Evolutionary conservation across 2,329 filamentous ascomycete species (phyloP), one percentile per base, ranked within the genome.

Genomic region (Penicillium crustosum): DNA sequence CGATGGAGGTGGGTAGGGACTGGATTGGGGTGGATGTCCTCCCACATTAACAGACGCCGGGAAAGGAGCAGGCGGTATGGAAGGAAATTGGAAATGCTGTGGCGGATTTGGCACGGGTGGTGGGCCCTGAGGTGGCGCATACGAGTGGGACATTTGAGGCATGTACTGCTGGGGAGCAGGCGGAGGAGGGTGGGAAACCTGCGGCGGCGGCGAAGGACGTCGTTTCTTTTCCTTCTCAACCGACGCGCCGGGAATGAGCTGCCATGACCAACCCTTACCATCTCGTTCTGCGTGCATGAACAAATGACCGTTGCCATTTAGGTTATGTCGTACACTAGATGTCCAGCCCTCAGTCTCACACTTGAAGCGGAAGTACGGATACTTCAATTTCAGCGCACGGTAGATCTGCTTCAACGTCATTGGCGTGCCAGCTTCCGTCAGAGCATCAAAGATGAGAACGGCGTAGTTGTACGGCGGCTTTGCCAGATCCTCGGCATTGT

Each of bases 361-460:
- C 66, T 84, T 85, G 76, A 84, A 87, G 66, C 78, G 78, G 66
- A 81, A 81, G 66, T 83, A 87, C 1, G 85, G 85, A 65, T 85
- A 87, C 61, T 84, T 84, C 64, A 83, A 77, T 69, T 86, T 84
- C 55, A 88, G 81, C 42, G 83, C 83, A 61, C 83, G 82, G 69
- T 88, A 88, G 44, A 88, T 88, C 66, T 87, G 84, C 66, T 87
- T 86, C 31, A 88, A 74, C 47, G 86, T 86, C 77, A 87, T 85
- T 57, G 82, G 80, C 21, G 76, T 81, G 29, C 77, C 76, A 38
- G 83, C 81, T 38, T 84, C 81, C 2, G 82, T 81, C 31, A 88
- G 79, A 25, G 83, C 83, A 68, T 87, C 85, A 64, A 86, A 85
- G 53, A 88, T 85, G 42, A 88, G 79, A 27, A 85, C 81, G 9